Evolutionary conservation across 108 stramenopile genomes (phyloP).

Genomic region (Nitzschia inconspicua): DNA sequence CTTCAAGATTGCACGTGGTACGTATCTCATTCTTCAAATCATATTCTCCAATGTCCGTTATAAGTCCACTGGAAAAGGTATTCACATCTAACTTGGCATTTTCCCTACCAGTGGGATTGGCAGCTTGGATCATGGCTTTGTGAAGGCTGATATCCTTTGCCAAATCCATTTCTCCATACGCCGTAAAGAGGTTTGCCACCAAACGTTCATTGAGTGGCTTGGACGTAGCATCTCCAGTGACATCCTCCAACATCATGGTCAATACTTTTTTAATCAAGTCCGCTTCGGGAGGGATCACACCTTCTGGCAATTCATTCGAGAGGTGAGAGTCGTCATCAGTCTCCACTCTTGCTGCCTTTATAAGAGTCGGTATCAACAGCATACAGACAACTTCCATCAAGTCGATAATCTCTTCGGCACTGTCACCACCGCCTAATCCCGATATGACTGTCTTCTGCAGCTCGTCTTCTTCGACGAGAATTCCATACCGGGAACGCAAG

Average conservation of each 20-base stretch:
- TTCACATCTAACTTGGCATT: constrained; percentile 26
- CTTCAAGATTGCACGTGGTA: no score
- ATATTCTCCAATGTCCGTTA: constrained; percentile 25
- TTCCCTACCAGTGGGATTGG: no score
- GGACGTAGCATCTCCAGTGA: no score
- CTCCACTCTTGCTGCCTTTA: constrained; percentile 34
- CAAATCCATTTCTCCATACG: constrained; percentile 55
- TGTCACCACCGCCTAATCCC: constrained; percentile 36
- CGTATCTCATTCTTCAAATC: constrained; percentile 32
- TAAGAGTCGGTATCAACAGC: constrained; percentile 45
- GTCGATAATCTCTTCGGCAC: constrained; percentile 34
- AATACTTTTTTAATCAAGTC: no score
- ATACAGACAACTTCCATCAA: constrained; percentile 47
- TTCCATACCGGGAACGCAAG: constrained; percentile 52
- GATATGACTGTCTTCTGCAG: constrained; percentile 35
- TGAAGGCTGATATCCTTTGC: constrained; percentile 41
- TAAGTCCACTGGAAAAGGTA: constrained; percentile 30
- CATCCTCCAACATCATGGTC: no score
- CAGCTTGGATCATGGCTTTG: constrained; percentile 44
- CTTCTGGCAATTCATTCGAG: not conserved
- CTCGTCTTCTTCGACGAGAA: constrained; percentile 40
- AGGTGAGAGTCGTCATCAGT: not conserved
- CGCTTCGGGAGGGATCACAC: constrained; percentile 18
- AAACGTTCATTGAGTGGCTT: no score
- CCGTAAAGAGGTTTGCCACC: constrained; percentile 26